These are phyloP conservation scores for Alternaria arborescens DNA, from an alignment of 2,329 filamentous ascomycete species.

Conservation along the genomic window DNA sequence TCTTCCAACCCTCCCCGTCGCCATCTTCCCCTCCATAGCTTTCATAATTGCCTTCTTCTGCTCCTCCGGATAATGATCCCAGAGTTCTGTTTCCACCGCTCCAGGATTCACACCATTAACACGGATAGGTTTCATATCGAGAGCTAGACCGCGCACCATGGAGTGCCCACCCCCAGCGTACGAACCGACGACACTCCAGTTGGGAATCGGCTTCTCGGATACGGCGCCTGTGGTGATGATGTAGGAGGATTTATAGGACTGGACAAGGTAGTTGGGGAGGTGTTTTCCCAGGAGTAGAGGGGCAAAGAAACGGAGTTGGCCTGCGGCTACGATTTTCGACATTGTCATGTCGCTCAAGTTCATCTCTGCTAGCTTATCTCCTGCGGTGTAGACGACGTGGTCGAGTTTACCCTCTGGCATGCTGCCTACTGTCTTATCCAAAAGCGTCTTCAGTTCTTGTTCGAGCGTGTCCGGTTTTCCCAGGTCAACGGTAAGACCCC, in stretches of 20 bases:
- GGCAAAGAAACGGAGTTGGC: slow-evolving; percentile 61
- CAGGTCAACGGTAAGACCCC: slow-evolving; percentile 60
- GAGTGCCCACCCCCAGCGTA: slow-evolving; percentile 63
- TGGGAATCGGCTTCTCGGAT: slow-evolving; percentile 60
- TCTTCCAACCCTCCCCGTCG: slow-evolving; percentile 38
- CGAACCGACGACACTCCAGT: slow-evolving; percentile 61
- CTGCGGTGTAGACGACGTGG: slow-evolving; percentile 67
- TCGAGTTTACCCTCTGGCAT: slow-evolving; percentile 54
- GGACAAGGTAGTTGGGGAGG: slow-evolving; percentile 55
- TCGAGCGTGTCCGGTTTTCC: slow-evolving; percentile 57
- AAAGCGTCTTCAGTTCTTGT: slow-evolving; percentile 57
- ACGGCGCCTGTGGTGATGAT: slow-evolving; percentile 66
- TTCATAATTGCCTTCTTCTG: slow-evolving; percentile 35
- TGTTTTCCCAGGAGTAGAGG: slow-evolving; percentile 64
- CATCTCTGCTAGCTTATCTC: slow-evolving; percentile 54
- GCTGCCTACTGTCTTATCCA: slow-evolving; percentile 49
- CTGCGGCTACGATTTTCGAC: slow-evolving; percentile 53
- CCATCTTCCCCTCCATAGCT: slow-evolving; percentile 28
- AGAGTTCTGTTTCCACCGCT: slow-evolving; percentile 56
- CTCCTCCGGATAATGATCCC: slow-evolving; percentile 43
- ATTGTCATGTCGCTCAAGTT: slow-evolving; percentile 52
- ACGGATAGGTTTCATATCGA: slow-evolving; percentile 70
- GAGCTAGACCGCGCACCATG: slow-evolving; percentile 64
- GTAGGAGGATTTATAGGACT: slow-evolving; percentile 57
- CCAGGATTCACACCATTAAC: slow-evolving; percentile 71